These are phyloP conservation scores for Proliferodiscus dingleyae DNA, from an alignment of 2,329 filamentous ascomycete genomes.

Conservation along the genomic window DNA sequence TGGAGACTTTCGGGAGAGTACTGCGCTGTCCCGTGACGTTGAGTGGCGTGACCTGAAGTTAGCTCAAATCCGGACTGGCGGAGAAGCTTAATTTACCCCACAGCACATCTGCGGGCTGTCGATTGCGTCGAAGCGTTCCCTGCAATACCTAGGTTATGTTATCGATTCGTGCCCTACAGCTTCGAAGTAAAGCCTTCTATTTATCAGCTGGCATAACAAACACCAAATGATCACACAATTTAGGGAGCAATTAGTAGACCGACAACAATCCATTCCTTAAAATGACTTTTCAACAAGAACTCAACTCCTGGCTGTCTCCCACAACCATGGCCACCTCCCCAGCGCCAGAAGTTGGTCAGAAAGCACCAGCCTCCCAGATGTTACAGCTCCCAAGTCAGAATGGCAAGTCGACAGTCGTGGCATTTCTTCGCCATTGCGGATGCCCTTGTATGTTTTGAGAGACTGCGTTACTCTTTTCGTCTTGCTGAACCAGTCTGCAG, in stretches of 20 bases:
- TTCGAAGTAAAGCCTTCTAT: no score
- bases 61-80: no score
- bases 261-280: neutral
- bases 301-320: slow-evolving; percentile 26
- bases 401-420: slow-evolving; percentile 53
- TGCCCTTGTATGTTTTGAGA: slow-evolving; percentile 57
- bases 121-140: no score
- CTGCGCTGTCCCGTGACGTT: no score
- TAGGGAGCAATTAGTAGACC: neutral
- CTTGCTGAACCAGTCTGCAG: slow-evolving; percentile 10
- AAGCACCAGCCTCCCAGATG: slow-evolving; percentile 50
- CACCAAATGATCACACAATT: no score
- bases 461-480: neutral
- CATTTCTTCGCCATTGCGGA: slow-evolving; percentile 69
- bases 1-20: no score
- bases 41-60: no score
- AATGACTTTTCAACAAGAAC: slow-evolving; percentile 31
- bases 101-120: no score
- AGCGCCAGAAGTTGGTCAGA: slow-evolving; percentile 47
- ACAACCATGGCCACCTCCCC: slow-evolving; percentile 36
- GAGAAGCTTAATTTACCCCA: no score
- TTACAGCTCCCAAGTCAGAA: slow-evolving; percentile 47
- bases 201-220: no score
- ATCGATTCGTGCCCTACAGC: no score
- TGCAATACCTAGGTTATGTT: no score